phyloP scores from a whole-genome alignment of 495 filamentous ascomycete species.

The Aspergillus indologenus region DNA sequence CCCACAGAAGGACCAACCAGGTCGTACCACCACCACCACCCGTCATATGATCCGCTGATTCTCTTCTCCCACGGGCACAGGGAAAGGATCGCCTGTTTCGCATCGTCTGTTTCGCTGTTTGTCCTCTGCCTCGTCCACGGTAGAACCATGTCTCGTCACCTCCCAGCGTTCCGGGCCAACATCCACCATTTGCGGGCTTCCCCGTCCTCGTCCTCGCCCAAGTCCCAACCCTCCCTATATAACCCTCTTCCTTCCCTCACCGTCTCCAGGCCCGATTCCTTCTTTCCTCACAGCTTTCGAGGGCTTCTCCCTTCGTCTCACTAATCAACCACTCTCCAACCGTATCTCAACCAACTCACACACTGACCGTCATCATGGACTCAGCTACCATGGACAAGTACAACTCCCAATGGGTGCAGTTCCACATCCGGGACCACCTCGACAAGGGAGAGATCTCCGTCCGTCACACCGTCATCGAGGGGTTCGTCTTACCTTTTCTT shows the following conservation, averaged over 20 bases:
- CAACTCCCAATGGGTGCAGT: conserved; percentile 34
- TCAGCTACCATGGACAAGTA: conserved; percentile 1
- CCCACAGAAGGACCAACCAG: conserved; percentile 1
- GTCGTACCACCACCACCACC: conserved; percentile 1
- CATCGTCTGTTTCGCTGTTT: neutral
- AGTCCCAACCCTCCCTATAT: neutral
- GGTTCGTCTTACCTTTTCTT: conserved; percentile 18
- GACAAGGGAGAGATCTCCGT: conserved; percentile 30
- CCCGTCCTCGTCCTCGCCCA: neutral
- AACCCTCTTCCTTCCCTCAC: neutral
- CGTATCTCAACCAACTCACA: neutral
- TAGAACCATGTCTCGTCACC: neutral
- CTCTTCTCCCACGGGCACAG: neutral
- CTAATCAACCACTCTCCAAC: neutral
- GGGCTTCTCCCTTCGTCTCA: neutral
- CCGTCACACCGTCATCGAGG: conserved; percentile 34
- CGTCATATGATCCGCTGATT: conserved; percentile 4
- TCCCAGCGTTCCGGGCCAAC: neutral
- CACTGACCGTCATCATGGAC: neutral
- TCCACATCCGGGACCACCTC: conserved; percentile 40
- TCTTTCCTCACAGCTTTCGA: neutral
- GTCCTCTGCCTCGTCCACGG: neutral
- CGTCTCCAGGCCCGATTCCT: neutral
- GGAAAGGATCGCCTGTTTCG: neutral
- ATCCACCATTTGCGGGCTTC: neutral